Evolutionary conservation across 2,329 filamentous ascomycete genomes (phyloP).

Genomic region (Nectriaceae sp.): DNA sequence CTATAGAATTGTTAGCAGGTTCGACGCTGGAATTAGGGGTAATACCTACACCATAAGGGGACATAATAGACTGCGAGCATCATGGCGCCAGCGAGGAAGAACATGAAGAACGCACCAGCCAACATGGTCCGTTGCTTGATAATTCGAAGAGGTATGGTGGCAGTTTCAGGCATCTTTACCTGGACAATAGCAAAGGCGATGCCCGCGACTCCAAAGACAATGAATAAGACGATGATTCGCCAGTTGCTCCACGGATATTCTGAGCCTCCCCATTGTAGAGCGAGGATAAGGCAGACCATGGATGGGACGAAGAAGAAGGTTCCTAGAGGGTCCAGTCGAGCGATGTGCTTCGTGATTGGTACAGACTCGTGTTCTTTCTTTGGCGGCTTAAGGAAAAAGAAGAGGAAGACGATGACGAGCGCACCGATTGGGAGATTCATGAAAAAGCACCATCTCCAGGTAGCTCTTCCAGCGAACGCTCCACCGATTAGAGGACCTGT

Average conservation of each 20-base stretch:
- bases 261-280: conserved; percentile 64
- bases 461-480: conserved; percentile 49
- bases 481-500: conserved; percentile 56
- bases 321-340: conserved; percentile 59
- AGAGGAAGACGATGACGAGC: conserved; percentile 49
- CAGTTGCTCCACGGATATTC: conserved; percentile 54
- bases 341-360: conserved; percentile 44
- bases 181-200: conserved; percentile 54
- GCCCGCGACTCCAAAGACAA: conserved; percentile 49
- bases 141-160: conserved; percentile 57
- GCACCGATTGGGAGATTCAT: conserved; percentile 60
- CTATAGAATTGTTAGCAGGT: conserved; percentile 33
- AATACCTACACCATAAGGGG: conserved; percentile 54
- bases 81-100: conserved; percentile 53
- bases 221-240: conserved; percentile 56
- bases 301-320: conserved; percentile 61
- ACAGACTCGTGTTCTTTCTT: conserved; percentile 30
- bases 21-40: not conserved
- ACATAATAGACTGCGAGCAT: conserved; percentile 56
- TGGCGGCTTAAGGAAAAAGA: conserved; percentile 50
- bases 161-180: conserved; percentile 53
- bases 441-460: conserved; percentile 62
- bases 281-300: conserved; percentile 61
- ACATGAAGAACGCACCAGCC: conserved; percentile 46
- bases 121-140: conserved; percentile 58